Base-by-base conservation (phyloP, 768 basidiomycete species). In the Multifurca ochricompacta region DNA sequence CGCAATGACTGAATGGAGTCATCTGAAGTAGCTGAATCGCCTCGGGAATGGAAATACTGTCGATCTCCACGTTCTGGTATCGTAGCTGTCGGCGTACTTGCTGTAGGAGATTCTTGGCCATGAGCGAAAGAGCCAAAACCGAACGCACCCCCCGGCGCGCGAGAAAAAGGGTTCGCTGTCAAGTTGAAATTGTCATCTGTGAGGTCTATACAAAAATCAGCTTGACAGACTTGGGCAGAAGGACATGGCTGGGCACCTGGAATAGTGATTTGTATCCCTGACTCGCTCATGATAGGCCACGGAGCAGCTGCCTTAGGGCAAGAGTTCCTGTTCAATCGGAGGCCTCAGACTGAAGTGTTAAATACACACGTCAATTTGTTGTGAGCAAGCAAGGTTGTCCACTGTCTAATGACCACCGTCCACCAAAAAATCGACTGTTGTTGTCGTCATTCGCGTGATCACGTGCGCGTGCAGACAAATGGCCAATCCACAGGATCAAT, bases 11-110 rank as follows among this genome's bases (percentile, higher is more conserved):
- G 72, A 18, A 75, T 70, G 6, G 90, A 91, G 64, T 89, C 86
- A 52, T 87, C 79, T 1, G 90, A 91, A 3, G 87, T 75, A 19
- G 78, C 76, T 9, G 90, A 91, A 66, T 90, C 87, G n/a, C 79
- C 83, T 50, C 90, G 77, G 19, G 78, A 69, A 68, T 91, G 90
- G 34, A 88, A 89, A 68, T 81, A 85, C 59, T 74, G 77, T 62
- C 77, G 73, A 48, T 86, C 82, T 13, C 70, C 68, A 45, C 74
- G 70, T 55, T 77, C 77, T 11, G 37, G 32, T 42, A 70, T 69
- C 52, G 64, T 51, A 2, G 67, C 67, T 39, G 79, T 62, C 3
- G 84, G 78, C 21, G 84, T 83, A 34, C 71, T 61, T 34, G 77
- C 67, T 10, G 77, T 80, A 9, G 88, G 87, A 18, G 87, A 89